phyloP scores from a whole-genome alignment of 73 alveolate species.

The Paraurostyla sp. region DNA sequence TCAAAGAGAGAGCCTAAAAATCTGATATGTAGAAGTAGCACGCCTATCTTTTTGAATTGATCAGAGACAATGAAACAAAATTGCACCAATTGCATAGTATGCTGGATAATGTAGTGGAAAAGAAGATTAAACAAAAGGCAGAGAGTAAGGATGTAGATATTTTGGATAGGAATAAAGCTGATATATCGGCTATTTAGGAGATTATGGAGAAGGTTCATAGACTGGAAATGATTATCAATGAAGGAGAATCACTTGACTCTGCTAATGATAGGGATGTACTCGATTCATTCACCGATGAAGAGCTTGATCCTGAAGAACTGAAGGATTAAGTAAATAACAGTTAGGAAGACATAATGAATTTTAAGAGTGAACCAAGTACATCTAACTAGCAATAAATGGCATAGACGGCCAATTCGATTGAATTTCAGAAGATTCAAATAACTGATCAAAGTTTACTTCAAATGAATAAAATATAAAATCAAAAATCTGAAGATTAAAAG shows the following conservation, averaged over 20 bases:
- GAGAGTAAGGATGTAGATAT: neutral
- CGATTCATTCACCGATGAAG: neutral
- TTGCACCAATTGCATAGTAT: neutral
- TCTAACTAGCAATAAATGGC: too few relatives aligned
- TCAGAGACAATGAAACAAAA: neutral
- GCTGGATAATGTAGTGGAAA: neutral
- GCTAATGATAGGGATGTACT: neutral
- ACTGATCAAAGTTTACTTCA: too few relatives aligned
- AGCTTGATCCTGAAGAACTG: neutral
- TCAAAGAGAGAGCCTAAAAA: neutral
- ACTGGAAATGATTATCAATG: slow-evolving; percentile 1
- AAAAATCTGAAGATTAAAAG: too few relatives aligned
- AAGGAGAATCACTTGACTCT: neutral
- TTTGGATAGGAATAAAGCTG: neutral
- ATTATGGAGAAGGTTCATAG: neutral
- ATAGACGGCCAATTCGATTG: neutral
- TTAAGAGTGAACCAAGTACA: neutral
- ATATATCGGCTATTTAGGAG: neutral
- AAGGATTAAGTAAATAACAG: slow-evolving; percentile 26
- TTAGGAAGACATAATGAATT: neutral
- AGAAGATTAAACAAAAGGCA: neutral
- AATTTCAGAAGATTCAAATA: neutral
- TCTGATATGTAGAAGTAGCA: neutral
- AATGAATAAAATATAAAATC: too few relatives aligned
- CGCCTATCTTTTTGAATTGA: neutral